Percentiles rank a stretch among this genome's conserved stretches.
Conservation (phyloP, 2,329 filamentous ascomycete genomes). For the Rugonectria rugulosa region DNA sequence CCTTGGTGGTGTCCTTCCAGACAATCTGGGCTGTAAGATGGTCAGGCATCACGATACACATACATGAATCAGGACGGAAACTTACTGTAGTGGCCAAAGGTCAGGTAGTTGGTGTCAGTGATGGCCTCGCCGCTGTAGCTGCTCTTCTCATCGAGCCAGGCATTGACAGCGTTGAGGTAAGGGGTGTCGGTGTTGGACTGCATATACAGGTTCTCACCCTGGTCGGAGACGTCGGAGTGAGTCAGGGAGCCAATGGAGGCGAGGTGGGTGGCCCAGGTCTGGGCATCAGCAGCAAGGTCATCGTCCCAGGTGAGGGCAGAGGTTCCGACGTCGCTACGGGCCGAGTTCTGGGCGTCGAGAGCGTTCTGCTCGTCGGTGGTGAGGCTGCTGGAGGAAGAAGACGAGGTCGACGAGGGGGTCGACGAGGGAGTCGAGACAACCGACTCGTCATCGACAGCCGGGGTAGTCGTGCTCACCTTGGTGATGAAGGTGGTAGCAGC, state of each 20-base stretch:
- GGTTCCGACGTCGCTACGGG: slow-evolving; percentile 32
- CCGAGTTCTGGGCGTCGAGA: slow-evolving; percentile 37
- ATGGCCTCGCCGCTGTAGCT: slow-evolving; percentile 33
- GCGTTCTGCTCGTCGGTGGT: slow-evolving; percentile 32
- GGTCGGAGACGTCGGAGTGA: slow-evolving; percentile 27
- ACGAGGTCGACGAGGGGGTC: too few relatives aligned
- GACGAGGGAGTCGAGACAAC: too few relatives aligned
- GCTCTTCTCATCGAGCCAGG: slow-evolving; percentile 36
- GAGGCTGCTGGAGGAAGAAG: slow-evolving; percentile 21
- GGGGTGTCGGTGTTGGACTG: slow-evolving; percentile 22
- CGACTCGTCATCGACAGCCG: slow-evolving; percentile 4
- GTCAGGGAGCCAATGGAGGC: slow-evolving; percentile 26
- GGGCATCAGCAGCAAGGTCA: slow-evolving; percentile 31
- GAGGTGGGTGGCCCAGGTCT: slow-evolving; percentile 35
- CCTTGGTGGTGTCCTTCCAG: slow-evolving; percentile 37
- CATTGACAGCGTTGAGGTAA: slow-evolving; percentile 27
- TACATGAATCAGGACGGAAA: neutral
- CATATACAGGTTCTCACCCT: slow-evolving; percentile 39
- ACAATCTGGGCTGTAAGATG: slow-evolving; percentile 26
- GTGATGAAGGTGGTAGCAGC: slow-evolving; percentile 4
- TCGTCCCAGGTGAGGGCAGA: slow-evolving; percentile 30
- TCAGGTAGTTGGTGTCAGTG: slow-evolving; percentile 28
- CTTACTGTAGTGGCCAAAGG: slow-evolving; percentile 37
- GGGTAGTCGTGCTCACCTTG: slow-evolving; percentile 8
- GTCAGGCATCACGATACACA: neutral